Percentiles rank a stretch among this genome's conserved stretches.
These are phyloP conservation scores for Spergularia bocconei DNA, from an alignment of 148 eudicot species.

Conservation along the genomic window DNA sequence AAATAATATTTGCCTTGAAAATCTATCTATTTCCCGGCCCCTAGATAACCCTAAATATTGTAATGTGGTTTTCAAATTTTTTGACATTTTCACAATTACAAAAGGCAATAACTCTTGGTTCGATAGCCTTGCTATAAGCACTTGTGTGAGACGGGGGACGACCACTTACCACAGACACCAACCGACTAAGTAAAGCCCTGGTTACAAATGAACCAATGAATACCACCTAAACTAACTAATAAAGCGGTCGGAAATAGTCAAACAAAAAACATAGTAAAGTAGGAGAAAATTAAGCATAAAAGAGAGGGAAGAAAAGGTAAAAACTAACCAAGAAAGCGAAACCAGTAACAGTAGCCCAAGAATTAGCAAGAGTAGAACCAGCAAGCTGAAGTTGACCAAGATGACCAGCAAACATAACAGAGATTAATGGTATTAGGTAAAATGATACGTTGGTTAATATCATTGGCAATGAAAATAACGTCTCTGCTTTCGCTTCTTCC, in stretches of 20 bases:
- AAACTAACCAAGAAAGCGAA: constrained; percentile 55
- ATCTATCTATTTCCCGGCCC: too few relatives aligned
- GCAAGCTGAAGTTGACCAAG: constrained; percentile 71
- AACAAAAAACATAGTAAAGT: not conserved
- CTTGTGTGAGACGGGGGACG: too few relatives aligned
- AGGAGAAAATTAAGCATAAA: not conserved
- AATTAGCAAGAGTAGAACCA: constrained; percentile 64
- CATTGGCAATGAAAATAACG: constrained; percentile 57
- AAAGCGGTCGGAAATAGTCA: not conserved
- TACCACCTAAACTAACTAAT: too few relatives aligned
- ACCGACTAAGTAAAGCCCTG: too few relatives aligned
- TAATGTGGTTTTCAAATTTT: too few relatives aligned
- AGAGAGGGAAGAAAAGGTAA: not conserved
- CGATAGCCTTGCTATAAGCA: too few relatives aligned
- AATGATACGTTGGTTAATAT: constrained; percentile 54
- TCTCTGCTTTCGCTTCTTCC: constrained; percentile 54
- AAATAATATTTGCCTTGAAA: too few relatives aligned
- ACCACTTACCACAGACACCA: too few relatives aligned
- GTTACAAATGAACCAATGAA: too few relatives aligned
- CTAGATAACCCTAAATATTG: too few relatives aligned
- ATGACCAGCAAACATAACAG: constrained; percentile 87
- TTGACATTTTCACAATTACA: too few relatives aligned
- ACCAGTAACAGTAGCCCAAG: constrained; percentile 79
- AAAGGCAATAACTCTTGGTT: too few relatives aligned
- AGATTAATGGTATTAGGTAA: constrained; percentile 49